Base-by-base conservation (phyloP, 2,329 filamentous ascomycete genomes). In the Pestalotiopsis sp. region DNA sequence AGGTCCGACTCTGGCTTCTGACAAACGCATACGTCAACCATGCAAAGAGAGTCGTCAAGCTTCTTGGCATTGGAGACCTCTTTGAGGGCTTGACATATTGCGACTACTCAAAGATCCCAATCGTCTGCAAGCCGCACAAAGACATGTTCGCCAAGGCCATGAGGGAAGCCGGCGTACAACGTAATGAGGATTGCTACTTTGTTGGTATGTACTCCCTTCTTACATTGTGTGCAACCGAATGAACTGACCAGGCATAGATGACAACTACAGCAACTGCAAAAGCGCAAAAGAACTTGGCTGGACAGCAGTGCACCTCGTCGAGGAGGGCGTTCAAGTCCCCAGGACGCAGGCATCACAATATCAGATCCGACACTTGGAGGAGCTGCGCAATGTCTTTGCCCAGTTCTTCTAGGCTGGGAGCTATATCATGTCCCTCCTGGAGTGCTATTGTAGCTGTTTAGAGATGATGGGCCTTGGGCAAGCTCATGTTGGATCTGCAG, bases 81-180 rank as follows among this genome's bases (percentile, higher is more conserved):
- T 99, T 99, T 77, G 95, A 98, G 71, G 96, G 96, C 7, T 89
- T 98, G 70, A 99, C 96, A 0, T 99, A 90, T 80, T 99, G 97
- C 78, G 93, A 99, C 80, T 99, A 99, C 80, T 86, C 84, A 12
- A 82, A 87, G 17, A 83, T 89, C 57, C 91, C 89, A 5, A 86
- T 99, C 70, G 81, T 97, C 61, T 98, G 96, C 84, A 99, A 99
- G 80, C 96, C 96, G 3, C 87, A 92, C 68, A 85, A 86, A 66
- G 89, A 90, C 65, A 96, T 97, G 92, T 99, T 90, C 78, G 87
- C 87, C 49, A 97, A 96, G 82, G 96, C 93, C 5, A 97, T 98
- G 92, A 84, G 80, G 61, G 92, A 98, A 74, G 94, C 95, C 0
- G 92, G 91, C 0, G 89, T 92, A 1, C 85, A 87, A 14, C 85